Conservation (phyloP, 495 filamentous ascomycete genomes). For the Penicillium angulare region DNA sequence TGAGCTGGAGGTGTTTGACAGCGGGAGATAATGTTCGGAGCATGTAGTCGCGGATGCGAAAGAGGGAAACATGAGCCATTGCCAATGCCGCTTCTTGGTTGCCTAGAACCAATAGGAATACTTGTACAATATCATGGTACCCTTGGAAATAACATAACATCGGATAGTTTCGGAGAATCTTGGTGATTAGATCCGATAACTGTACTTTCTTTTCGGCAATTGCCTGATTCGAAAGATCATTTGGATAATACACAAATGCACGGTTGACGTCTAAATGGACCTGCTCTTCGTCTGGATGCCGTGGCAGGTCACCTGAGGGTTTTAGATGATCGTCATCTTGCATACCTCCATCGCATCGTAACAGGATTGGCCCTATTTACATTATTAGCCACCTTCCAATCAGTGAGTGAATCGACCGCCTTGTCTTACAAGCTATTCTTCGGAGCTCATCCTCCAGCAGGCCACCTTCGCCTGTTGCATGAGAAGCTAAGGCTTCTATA, state of each 20-base stretch:
- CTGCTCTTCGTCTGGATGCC: conserved; percentile 82
- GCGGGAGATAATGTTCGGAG: conserved; percentile 82
- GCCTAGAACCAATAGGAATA: conserved; percentile 84
- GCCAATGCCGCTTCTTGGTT: conserved; percentile 50
- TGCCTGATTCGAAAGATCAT: conserved; percentile 62
- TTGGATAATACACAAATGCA: conserved; percentile 96
- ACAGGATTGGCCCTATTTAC: conserved; percentile 71
- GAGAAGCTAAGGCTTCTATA: conserved; percentile 56
- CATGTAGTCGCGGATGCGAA: conserved; percentile 97
- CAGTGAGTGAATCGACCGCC: neutral
- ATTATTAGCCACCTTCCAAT: no score
- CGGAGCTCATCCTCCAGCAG: conserved; percentile 80
- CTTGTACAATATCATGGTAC: conserved; percentile 97
- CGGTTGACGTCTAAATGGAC: conserved; percentile 88
- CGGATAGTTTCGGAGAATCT: conserved; percentile 75
- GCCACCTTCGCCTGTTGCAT: conserved; percentile 73
- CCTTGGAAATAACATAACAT: conserved; percentile 96
- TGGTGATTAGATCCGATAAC: conserved; percentile 71
- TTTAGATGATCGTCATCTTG: conserved; percentile 15
- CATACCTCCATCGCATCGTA: conserved; percentile 52
- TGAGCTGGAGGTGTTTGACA: conserved; percentile 75
- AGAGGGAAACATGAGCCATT: conserved; percentile 75
- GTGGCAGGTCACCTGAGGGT: conserved; percentile 56
- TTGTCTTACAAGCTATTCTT: conserved; percentile 67
- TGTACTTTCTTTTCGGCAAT: conserved; percentile 64